Base-by-base conservation (phyloP, 208 protist species). In the Leishmania tarentolae region DNA sequence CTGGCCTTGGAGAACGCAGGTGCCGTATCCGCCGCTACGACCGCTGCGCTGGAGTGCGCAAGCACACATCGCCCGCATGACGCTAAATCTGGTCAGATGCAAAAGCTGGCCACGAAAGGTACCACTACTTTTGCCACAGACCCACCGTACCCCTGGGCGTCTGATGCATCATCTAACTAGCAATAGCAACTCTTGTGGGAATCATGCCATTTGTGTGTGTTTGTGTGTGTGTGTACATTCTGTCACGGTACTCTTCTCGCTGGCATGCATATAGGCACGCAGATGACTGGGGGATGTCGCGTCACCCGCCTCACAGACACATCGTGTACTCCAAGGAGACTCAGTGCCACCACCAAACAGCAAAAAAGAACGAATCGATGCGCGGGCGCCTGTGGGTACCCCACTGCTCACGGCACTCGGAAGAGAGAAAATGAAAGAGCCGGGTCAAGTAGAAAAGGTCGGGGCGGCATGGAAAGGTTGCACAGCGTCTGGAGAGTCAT, bases 1-100 rank as follows among this genome's bases (percentile, higher is more conserved):
- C 21, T 13, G 56, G 56, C 8, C 17, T 17, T 13, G 56, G 56
- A 4, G 7, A 7, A 69, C 5, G 42, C 13, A 37, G 53, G 35
- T 35, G 46, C 17, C 63, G n/a, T 53, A 44, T 15, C 4, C n/a
- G 52, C 37, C 42, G 53, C 31, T 75, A 8, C 50, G 44, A 13
- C 57, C 52, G 42, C 72, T 83, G 7, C 88, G 88, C 53, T 88
- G 84, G 84, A 21, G 88, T 88, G 69, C 86, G 84, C 6, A 88
- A 5, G 1, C 86, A 82, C 69, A 90, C 37, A 37, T 82, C 75
- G 1, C 88, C 88, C n/a, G 68, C 5, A 77, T 57, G 4, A 90
- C 24, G 68, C 79, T 81, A 15, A 80, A 61, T 15, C 88, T 86
- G 13, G 79, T 86, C 7, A 72, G 82, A 11, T 79, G 69, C 8